These are phyloP conservation scores for Xylaria digitata DNA, from an alignment of 2,329 filamentous ascomycete genomes.

Conservation along the genomic window DNA sequence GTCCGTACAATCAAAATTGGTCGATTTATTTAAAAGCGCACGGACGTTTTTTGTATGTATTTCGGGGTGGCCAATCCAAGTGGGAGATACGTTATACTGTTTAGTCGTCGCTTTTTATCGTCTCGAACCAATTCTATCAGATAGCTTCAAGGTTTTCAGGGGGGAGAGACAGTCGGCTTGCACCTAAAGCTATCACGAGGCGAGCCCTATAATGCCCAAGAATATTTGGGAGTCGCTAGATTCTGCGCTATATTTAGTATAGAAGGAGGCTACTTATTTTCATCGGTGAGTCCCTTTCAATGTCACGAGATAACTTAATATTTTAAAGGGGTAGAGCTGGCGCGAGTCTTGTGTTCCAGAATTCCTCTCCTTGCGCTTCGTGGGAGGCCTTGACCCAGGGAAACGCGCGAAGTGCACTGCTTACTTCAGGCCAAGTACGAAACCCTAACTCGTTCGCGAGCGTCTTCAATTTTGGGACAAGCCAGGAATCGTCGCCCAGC, in stretches of 20 bases:
- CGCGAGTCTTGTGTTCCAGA: slow-evolving; percentile 24
- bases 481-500: slow-evolving; percentile 24
- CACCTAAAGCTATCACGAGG: no score
- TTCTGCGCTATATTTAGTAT: background rate
- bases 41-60: no score
- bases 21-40: no score
- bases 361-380: slow-evolving; percentile 20
- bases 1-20: no score
- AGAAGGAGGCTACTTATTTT: background rate
- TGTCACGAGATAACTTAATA: background rate
- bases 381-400: slow-evolving; percentile 35
- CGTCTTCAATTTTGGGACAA: slow-evolving; percentile 23
- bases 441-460: slow-evolving; percentile 19
- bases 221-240: no score
- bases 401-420: slow-evolving; percentile 22
- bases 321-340: background rate
- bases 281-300: background rate
- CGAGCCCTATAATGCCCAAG: no score
- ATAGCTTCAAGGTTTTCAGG: no score
- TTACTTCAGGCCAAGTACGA: slow-evolving; percentile 26
- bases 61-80: no score
- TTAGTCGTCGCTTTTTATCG: no score
- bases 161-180: no score
- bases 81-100: no score
- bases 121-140: no score